Evolutionary conservation across 2,329 filamentous ascomycete genomes (phyloP).

Genomic region (Endothia cerciana): DNA sequence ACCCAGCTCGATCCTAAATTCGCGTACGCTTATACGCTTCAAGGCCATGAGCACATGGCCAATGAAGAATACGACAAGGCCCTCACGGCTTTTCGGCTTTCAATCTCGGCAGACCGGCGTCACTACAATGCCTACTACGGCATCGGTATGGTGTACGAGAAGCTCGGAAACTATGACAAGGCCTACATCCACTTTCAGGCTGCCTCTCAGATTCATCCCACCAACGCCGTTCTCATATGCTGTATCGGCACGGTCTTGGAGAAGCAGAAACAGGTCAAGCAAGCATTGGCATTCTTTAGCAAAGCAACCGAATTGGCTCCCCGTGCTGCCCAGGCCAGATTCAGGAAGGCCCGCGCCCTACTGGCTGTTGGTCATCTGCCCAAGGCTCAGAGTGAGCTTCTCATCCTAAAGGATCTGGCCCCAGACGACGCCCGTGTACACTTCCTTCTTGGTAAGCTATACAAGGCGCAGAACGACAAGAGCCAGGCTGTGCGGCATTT

Average conservation of each 20-base stretch:
- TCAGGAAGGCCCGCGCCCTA: constrained; percentile 89
- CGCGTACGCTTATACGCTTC: constrained; percentile 92
- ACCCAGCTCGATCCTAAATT: constrained; percentile 89
- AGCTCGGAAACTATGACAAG: constrained; percentile 87
- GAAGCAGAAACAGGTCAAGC: constrained; percentile 79
- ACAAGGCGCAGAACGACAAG: constrained; percentile 73
- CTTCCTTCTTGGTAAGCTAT: constrained; percentile 86
- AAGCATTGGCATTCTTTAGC: constrained; percentile 79
- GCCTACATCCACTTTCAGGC: constrained; percentile 90
- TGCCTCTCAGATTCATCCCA: constrained; percentile 87
- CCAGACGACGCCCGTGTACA: constrained; percentile 96
- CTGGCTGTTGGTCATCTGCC: constrained; percentile 74
- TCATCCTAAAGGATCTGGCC: constrained; percentile 86
- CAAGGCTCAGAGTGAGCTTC: constrained; percentile 78
- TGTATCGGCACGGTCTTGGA: constrained; percentile 91
- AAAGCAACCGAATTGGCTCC: constrained; percentile 84
- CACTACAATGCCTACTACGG: constrained; percentile 99
- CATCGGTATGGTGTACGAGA: constrained; percentile 80
- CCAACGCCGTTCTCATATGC: constrained; percentile 88
- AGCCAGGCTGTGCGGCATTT: constrained; percentile 88
- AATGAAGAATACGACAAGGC: constrained; percentile 99
- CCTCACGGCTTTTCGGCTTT: constrained; percentile 81
- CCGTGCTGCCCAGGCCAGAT: constrained; percentile 78
- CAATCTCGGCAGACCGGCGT: constrained; percentile 81
- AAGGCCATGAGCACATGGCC: constrained; percentile 92